A percentile compares a stretch with the other conserved stretches of the same genome.
Evolutionary conservation across 306 rosid genomes (phyloP).

Genomic region (Vigna trinervia): DNA sequence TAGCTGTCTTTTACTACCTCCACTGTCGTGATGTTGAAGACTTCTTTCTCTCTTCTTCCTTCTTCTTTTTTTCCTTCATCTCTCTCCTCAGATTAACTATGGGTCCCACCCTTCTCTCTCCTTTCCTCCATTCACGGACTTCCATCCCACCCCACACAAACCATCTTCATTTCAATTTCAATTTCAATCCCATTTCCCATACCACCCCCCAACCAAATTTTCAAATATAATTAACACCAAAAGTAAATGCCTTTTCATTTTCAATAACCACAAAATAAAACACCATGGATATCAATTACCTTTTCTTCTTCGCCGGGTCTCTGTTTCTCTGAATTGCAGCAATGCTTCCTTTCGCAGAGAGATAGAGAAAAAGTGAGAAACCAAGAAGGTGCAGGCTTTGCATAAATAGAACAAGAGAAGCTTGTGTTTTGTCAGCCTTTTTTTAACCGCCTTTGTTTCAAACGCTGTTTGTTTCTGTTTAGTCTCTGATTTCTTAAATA

Average conservation of each 20-base stretch:
- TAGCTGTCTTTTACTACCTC: slow-evolving; percentile 86
- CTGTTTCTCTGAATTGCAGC: neutral
- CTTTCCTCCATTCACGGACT: slow-evolving; percentile 58
- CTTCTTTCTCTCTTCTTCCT: slow-evolving; percentile 49
- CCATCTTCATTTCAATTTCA: slow-evolving; percentile 6
- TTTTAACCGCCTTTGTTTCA: slow-evolving; percentile 49
- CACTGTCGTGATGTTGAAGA: slow-evolving; percentile 80
- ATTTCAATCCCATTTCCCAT: neutral
- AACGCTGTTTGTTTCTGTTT: slow-evolving; percentile 7
- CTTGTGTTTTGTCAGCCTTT: slow-evolving; percentile 43
- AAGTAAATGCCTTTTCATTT: too few relatives aligned
- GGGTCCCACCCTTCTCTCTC: slow-evolving; percentile 58
- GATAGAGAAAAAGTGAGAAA: slow-evolving; percentile 31
- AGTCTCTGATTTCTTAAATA: slow-evolving; percentile 22
- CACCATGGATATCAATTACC: neutral
- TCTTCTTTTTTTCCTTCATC: neutral
- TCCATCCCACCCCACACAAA: slow-evolving; percentile 35
- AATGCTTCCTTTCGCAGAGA: slow-evolving; percentile 23
- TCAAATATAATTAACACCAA: neutral
- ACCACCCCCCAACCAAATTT: neutral
- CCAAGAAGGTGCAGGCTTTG: neutral
- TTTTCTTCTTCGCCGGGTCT: slow-evolving; percentile 24
- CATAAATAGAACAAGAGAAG: slow-evolving; percentile 45
- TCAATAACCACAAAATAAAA: neutral
- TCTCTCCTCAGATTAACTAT: slow-evolving; percentile 47